Evolutionary conservation across 1,284 basidiomycete species (phyloP), one percentile per base, ranked within the genome.

Genomic region (Stereum hirsutum): DNA sequence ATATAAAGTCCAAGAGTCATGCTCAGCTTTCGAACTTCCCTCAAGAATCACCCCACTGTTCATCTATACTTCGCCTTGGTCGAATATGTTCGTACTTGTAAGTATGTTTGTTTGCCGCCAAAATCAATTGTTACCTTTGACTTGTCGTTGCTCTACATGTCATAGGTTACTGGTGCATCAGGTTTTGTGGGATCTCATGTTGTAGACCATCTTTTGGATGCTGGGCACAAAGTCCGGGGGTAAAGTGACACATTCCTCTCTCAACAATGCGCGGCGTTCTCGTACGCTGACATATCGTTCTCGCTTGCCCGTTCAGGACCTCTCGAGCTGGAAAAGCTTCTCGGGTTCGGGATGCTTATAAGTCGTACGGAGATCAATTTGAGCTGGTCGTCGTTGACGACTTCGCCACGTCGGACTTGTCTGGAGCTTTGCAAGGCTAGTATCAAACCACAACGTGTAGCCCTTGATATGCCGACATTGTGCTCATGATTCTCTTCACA

Each of bases 381-480:
- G 15, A 40, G 15, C 26, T 40, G 12, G 39, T 20, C 14, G 27
- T 40, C 39, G 26, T 40, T 10, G 39, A 40, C 8, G 39, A 40
- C 27, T 15, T 40, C 25, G 17, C 27, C 7, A 40, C 39, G 1
- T 40, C 39, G 4, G 39, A 40, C 19, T 20, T 40, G 5, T 25
- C 27, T 14, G 26, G 21, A 11, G 39, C 39, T 15, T 40, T 40
- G 15, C 21, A 30, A 26, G 37, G 37, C 19, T 14, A 20, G 37
- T 17, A 15, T 36, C 10, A 36, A 11, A 4, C 4, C 3, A n/a
- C n/a, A n/a, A n/a, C n/a, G n/a, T n/a, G n/a, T n/a, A n/a, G n/a
- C n/a, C n/a, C 11, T 20, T 36, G 14, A n/a, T 20, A 14, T 11
- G n/a, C 14, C 20, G 4, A 17, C 12, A n/a, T 4, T 15, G 14